Percentiles rank a stretch among this genome's conserved stretches.
Evolutionary conservation across 2,329 filamentous ascomycete genomes (phyloP).

Genomic region (Drechmeria coniospora): DNA sequence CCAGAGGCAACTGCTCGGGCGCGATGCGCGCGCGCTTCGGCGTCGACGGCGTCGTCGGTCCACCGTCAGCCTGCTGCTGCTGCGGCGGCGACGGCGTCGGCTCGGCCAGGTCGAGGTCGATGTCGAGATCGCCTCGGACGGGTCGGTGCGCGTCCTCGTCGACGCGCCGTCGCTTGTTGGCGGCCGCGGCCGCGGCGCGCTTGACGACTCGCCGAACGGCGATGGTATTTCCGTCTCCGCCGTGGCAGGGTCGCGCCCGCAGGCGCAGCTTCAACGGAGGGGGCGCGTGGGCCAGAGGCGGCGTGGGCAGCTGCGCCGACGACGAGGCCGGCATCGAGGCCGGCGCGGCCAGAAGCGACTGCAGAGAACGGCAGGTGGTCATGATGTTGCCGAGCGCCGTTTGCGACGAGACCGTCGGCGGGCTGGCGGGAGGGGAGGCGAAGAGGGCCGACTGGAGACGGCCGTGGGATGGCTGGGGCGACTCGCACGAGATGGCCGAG

Average conservation of each 20-base stretch:
- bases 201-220: slow-evolving; percentile 33
- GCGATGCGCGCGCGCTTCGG: slow-evolving; percentile 46
- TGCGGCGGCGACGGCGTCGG: too few species aligned
- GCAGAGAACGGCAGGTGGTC: slow-evolving; percentile 43
- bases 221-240: slow-evolving; percentile 12
- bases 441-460: slow-evolving; percentile 34
- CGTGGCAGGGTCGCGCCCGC: slow-evolving; percentile 25
- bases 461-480: slow-evolving; percentile 27
- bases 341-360: slow-evolving; percentile 34
- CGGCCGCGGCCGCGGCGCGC: slow-evolving; percentile 29
- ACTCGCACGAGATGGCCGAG: slow-evolving; percentile 42
- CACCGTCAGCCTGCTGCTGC: slow-evolving; percentile 7
- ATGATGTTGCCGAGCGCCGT: slow-evolving; percentile 38
- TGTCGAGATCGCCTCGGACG: slow-evolving; percentile 8
- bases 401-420: slow-evolving; percentile 29
- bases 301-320: slow-evolving; percentile 32
- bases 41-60: slow-evolving; percentile 28
- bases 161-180: slow-evolving; percentile 37
- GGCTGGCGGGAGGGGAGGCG: slow-evolving; percentile 44
- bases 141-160: slow-evolving; percentile 21
- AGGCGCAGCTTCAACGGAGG: slow-evolving; percentile 39
- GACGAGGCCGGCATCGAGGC: slow-evolving; percentile 12
- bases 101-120: slow-evolving; percentile 20
- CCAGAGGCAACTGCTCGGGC: slow-evolving; percentile 43
- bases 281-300: slow-evolving; percentile 36